Conservation (phyloP, 768 basidiomycete genomes). For the Roridomyces roridus region DNA sequence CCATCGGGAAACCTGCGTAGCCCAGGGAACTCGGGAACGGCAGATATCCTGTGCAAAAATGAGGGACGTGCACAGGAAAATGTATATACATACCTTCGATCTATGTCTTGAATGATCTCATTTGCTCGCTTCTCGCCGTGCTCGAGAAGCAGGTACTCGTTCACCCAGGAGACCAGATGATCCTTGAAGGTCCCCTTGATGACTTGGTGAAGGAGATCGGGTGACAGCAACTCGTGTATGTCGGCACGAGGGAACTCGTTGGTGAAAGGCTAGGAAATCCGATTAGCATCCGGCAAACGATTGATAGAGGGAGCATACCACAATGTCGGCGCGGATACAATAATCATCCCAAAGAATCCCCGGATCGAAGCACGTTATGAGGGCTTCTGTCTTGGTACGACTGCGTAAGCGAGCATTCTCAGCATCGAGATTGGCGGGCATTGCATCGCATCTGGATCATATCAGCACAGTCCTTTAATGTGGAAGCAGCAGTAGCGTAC, state of each 20-base stretch:
- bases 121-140: no score
- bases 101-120: conserved; percentile 32
- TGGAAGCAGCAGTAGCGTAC: not conserved
- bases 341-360: conserved; percentile 25
- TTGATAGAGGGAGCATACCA: conserved; percentile 10
- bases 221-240: no score
- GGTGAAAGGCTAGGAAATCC: conserved; percentile 27
- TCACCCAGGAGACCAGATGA: no score
- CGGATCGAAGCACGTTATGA: conserved; percentile 10
- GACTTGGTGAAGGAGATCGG: no score
- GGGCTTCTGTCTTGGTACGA: conserved; percentile 8
- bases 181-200: no score
- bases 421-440: conserved; percentile 8
- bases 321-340: conserved; percentile 21
- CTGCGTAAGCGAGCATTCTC: not conserved
- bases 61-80: not conserved
- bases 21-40: conserved; percentile 18
- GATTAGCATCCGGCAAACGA: not conserved
- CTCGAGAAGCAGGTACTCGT: no score
- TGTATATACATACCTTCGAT: conserved; percentile 21
- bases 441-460: conserved; percentile 5
- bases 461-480: not conserved
- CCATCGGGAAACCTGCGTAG: conserved; percentile 31
- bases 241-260: conserved; percentile 23
- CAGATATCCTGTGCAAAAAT: conserved; percentile 18